phyloP scores from a whole-genome alignment of 176 grass and related monocot genomes.

The Aegilops bicornis region DNA sequence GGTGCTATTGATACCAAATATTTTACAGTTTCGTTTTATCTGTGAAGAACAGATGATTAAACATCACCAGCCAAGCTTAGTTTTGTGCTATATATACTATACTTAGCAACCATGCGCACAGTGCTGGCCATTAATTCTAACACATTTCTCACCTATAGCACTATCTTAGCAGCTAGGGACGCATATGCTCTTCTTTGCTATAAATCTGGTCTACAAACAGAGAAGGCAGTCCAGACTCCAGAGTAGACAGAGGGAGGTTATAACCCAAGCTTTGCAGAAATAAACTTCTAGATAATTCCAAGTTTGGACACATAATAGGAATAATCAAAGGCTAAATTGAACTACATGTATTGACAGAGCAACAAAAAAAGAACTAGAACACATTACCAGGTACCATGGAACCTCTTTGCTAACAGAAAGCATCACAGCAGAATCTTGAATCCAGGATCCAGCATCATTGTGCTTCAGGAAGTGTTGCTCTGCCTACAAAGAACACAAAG shows the following conservation, averaged over 20 bases:
- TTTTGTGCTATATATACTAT: not conserved
- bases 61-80: not conserved
- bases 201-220: not conserved
- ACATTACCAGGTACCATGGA: conserved; percentile 95
- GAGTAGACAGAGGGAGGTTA: not conserved
- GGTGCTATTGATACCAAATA: not conserved
- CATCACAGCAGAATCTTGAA: conserved; percentile 90
- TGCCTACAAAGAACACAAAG: conserved; percentile 47
- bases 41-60: not conserved
- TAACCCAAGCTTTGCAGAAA: not conserved
- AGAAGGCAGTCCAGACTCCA: not conserved
- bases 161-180: not conserved
- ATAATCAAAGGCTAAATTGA: not conserved
- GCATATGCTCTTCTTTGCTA: not conserved
- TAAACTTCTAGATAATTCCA: not conserved
- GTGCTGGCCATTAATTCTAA: not conserved
- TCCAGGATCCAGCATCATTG: conserved; percentile 97
- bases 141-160: not conserved
- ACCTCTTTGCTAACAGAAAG: conserved; percentile 82
- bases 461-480: conserved; percentile 97
- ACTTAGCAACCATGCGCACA: not conserved
- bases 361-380: not conserved
- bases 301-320: conserved; percentile 6
- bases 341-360: not conserved
- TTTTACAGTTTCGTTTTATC: not conserved